A percentile compares a stretch with the other conserved stretches of the same genome.
Conservation (phyloP, 73 alveolate species). For the Breviolum minutum region DNA sequence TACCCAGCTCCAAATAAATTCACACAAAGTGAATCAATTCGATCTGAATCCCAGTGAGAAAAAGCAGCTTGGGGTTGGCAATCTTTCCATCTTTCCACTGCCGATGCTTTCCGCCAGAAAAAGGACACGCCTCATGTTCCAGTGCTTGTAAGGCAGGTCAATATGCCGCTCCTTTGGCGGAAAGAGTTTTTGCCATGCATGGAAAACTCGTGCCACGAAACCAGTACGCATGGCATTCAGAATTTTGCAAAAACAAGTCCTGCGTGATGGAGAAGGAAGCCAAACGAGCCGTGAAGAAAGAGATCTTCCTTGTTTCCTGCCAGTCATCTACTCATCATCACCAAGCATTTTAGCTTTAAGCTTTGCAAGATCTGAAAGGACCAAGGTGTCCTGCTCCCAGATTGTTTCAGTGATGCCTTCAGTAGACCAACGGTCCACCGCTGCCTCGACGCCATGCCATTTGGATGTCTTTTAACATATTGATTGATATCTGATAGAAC, state of each 20-base stretch:
- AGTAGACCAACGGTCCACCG: slow-evolving; percentile 75
- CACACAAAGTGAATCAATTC: neutral
- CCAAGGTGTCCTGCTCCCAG: slow-evolving; percentile 63
- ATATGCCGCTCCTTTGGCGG: slow-evolving; percentile 64
- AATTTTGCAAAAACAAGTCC: neutral
- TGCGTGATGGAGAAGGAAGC: slow-evolving; percentile 94
- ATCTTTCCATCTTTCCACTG: neutral
- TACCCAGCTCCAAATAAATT: neutral
- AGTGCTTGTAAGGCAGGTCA: slow-evolving; percentile 82
- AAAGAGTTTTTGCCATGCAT: neutral
- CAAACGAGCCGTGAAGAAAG: slow-evolving; percentile 82
- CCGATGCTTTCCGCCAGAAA: neutral
- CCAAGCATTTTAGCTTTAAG: neutral
- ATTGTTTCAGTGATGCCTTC: slow-evolving; percentile 68
- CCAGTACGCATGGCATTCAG: neutral
- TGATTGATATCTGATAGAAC: neutral
- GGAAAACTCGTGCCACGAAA: neutral
- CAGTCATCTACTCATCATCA: neutral
- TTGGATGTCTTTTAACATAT: no score
- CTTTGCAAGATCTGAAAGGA: neutral
- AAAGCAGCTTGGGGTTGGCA: neutral
- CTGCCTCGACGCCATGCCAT: neutral
- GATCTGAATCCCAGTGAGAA: neutral
- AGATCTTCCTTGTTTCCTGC: slow-evolving; percentile 79
- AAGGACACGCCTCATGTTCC: slow-evolving; percentile 65